Conservation (phyloP, 2,329 filamentous ascomycete genomes). For the Trichoderma aggressivum region DNA sequence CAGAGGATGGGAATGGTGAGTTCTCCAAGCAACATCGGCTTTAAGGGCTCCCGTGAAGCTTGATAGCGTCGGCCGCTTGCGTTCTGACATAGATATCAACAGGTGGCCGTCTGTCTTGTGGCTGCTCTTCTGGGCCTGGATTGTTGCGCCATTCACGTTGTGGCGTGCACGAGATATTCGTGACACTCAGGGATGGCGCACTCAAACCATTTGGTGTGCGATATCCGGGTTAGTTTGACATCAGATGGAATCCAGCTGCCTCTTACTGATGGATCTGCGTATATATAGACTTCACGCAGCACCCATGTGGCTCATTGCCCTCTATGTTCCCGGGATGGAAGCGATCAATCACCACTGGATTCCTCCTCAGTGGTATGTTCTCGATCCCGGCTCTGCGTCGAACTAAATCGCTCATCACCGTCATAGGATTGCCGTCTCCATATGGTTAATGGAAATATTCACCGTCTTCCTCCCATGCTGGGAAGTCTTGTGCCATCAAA, state of each 20-base stretch:
- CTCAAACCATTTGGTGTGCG: conserved; percentile 54
- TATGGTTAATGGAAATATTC: conserved; percentile 58
- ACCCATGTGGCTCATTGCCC: conserved; percentile 62
- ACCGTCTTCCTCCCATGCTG: conserved; percentile 60
- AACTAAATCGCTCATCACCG: neutral
- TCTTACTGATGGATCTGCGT: conserved; percentile 2
- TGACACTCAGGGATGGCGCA: conserved; percentile 62
- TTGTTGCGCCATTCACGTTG: conserved; percentile 56
- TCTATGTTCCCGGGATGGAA: conserved; percentile 47
- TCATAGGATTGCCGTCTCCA: conserved; percentile 45
- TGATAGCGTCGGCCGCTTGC: neutral
- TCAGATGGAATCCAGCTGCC: neutral
- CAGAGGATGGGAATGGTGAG: conserved; percentile 61
- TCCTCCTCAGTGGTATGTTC: conserved; percentile 58
- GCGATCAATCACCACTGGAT: conserved; percentile 51
- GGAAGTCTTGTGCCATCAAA: conserved; percentile 47
- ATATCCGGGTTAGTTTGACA: conserved; percentile 37
- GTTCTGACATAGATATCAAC: neutral
- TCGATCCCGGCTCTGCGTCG: conserved; percentile 36
- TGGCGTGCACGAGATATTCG: conserved; percentile 59
- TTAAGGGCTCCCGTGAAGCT: neutral
- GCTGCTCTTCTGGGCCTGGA: conserved; percentile 60
- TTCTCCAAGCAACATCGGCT: neutral
- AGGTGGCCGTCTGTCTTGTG: conserved; percentile 58
- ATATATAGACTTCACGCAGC: conserved; percentile 55